Conservation (phyloP, 2,329 filamentous ascomycete species). For the Conoideocrella luteorostrata region DNA sequence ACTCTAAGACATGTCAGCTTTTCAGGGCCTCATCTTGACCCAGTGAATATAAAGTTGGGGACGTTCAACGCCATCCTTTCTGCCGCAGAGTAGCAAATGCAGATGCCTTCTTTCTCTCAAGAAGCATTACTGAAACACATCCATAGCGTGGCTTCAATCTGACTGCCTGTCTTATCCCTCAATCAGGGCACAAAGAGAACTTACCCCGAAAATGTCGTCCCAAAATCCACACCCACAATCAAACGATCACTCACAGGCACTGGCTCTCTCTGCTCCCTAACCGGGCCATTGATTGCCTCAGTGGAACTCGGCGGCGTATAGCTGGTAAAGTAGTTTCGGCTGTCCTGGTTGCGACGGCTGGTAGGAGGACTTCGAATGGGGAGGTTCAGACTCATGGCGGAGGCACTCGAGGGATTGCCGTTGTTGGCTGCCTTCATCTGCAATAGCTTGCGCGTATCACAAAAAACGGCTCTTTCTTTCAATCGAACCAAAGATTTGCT, state of each 20-base stretch:
- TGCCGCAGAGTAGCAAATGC: too few species aligned
- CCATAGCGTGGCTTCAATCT: too few species aligned
- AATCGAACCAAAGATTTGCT: too few species aligned
- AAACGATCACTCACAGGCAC: constrained; percentile 53
- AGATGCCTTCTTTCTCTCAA: too few species aligned
- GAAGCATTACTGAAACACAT: too few species aligned
- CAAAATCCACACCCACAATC: constrained; percentile 76
- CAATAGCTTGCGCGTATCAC: too few species aligned
- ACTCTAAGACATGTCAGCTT: constrained; percentile 33
- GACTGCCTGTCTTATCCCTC: too few species aligned
- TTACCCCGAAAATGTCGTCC: constrained; percentile 76
- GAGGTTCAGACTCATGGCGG: constrained; percentile 43
- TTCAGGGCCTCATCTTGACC: background rate
- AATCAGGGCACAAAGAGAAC: too few species aligned
- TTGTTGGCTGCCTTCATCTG: constrained; percentile 1
- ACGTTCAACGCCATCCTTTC: background rate
- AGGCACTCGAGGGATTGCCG: constrained; percentile 7
- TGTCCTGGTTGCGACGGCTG: constrained; percentile 47
- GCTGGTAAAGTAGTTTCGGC: constrained; percentile 49
- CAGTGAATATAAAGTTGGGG: too few species aligned
- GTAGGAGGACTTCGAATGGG: constrained; percentile 39
- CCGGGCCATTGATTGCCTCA: constrained; percentile 56
- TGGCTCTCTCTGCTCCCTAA: constrained; percentile 48
- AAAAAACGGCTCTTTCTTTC: too few species aligned
- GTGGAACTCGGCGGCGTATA: constrained; percentile 50